These are phyloP conservation scores for Omphalotus guepiniiformis DNA, from an alignment of 768 basidiomycete genomes.

Conservation along the genomic window DNA sequence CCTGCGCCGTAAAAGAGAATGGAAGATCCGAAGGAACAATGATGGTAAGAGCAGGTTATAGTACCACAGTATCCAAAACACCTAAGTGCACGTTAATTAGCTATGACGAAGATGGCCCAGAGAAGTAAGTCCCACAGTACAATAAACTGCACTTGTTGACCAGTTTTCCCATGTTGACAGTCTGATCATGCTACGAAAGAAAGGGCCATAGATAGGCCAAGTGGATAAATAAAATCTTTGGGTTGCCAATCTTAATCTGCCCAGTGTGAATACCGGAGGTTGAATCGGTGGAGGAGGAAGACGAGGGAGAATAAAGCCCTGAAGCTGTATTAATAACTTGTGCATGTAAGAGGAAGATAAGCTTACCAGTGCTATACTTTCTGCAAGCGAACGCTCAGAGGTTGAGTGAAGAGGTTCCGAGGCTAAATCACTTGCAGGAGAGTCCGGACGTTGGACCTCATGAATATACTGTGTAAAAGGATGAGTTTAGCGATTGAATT, in stretches of 20 bases:
- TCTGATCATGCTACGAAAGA: constrained; percentile 31
- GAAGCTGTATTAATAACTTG: neutral
- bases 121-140: constrained; percentile 37
- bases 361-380: constrained; percentile 25
- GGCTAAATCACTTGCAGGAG: constrained; percentile 12
- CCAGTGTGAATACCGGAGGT: constrained; percentile 48
- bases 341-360: neutral
- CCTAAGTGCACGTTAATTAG: constrained; percentile 26
- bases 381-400: constrained; percentile 15
- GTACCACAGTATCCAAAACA: constrained; percentile 65
- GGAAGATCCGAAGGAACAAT: constrained; percentile 43
- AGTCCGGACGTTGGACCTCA: constrained; percentile 41
- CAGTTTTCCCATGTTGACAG: constrained; percentile 57
- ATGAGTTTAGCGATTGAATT: constrained; percentile 3
- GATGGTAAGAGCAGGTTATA: constrained; percentile 51
- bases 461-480: constrained; percentile 45
- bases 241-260: constrained; percentile 44
- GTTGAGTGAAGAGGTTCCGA: no score
- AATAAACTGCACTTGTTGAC: constrained; percentile 43
- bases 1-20: constrained; percentile 43
- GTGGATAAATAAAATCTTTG: constrained; percentile 54
- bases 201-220: constrained; percentile 45
- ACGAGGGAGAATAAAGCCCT: constrained; percentile 40
- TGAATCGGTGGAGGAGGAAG: constrained; percentile 39
- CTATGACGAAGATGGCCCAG: constrained; percentile 1